Evolutionary conservation across 306 rosid genomes (phyloP).

Genomic region (Citrullus mucosospermus): DNA sequence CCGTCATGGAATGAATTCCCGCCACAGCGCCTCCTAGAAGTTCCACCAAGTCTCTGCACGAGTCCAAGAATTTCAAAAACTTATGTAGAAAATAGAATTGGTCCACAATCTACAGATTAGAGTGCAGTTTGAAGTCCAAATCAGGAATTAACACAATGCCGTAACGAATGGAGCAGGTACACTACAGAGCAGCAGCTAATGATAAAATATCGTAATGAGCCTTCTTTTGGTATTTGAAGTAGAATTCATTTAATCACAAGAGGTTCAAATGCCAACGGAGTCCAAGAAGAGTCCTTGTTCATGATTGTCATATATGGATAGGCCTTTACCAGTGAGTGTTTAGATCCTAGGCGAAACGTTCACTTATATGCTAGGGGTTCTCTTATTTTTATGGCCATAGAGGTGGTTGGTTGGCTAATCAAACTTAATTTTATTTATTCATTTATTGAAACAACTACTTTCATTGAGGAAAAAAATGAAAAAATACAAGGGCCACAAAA

Average conservation of each 20-base stretch:
- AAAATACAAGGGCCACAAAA: too few species aligned
- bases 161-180: background rate
- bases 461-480: too few species aligned
- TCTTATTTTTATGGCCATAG: background rate
- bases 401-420: background rate
- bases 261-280: background rate
- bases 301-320: background rate
- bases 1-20: constrained; percentile 95
- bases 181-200: background rate
- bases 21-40: constrained; percentile 66
- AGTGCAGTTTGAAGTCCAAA: background rate
- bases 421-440: background rate
- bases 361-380: background rate
- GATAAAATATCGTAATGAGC: background rate
- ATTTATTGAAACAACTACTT: too few species aligned
- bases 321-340: background rate
- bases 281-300: background rate
- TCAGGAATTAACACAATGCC: background rate
- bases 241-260: background rate
- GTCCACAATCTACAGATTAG: background rate
- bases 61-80: background rate
- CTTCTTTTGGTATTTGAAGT: background rate
- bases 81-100: background rate
- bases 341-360: background rate
- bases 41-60: constrained; percentile 58